These are phyloP conservation scores for Blumeria graminis DNA, from an alignment of 2,329 filamentous ascomycete species.

Conservation along the genomic window DNA sequence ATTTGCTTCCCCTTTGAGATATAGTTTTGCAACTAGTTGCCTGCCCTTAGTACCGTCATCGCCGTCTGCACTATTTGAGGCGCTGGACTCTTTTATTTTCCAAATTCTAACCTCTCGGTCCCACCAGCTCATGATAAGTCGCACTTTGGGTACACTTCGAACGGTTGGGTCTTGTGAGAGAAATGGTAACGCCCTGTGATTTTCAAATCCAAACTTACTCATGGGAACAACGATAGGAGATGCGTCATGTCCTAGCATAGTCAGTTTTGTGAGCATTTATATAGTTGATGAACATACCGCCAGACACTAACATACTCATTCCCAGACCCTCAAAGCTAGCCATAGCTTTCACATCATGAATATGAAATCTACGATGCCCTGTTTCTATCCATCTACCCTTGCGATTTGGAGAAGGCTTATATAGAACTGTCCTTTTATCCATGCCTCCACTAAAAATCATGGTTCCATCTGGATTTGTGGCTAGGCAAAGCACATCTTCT, in stretches of 20 bases:
- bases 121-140: slow-evolving; percentile 80
- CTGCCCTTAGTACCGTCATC: slow-evolving; percentile 22
- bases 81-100: slow-evolving; percentile 23
- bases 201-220: slow-evolving; percentile 49
- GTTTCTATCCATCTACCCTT: slow-evolving; percentile 58
- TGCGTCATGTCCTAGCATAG: slow-evolving; percentile 49
- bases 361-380: slow-evolving; percentile 68
- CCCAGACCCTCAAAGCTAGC: slow-evolving; percentile 65
- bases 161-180: slow-evolving; percentile 59
- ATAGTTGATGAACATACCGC: slow-evolving; percentile 32
- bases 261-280: slow-evolving; percentile 13
- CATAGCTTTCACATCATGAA: slow-evolving; percentile 88
- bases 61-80: slow-evolving; percentile 12
- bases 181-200: slow-evolving; percentile 60
- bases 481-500: slow-evolving; percentile 76
- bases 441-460: slow-evolving; percentile 77
- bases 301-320: slow-evolving; percentile 73
- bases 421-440: slow-evolving; percentile 68
- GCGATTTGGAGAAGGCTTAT: slow-evolving; percentile 38
- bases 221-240: slow-evolving; percentile 63
- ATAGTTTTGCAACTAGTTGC: slow-evolving; percentile 43
- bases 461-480: slow-evolving; percentile 54
- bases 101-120: slow-evolving; percentile 70
- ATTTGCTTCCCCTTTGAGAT: slow-evolving; percentile 53
- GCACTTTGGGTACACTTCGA: slow-evolving; percentile 43